Evolutionary conservation across 257 asterid genomes (phyloP).

Genomic region (Rhazya stricta): DNA sequence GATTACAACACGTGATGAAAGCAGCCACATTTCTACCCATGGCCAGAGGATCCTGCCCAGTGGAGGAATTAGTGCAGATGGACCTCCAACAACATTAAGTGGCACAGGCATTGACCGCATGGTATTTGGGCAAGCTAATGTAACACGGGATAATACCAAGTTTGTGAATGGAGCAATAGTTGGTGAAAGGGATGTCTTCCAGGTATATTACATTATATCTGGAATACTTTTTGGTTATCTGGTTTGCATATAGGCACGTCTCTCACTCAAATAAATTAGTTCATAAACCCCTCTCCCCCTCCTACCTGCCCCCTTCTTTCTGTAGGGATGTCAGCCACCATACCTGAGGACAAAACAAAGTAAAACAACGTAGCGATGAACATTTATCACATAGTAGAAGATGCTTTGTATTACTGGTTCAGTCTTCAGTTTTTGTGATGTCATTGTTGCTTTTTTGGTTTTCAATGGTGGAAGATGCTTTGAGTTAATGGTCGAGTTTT

Average conservation of each 20-base stretch:
- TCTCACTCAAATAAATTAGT: neutral
- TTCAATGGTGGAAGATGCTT: neutral
- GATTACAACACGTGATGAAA: constrained; percentile 93
- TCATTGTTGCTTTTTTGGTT: neutral
- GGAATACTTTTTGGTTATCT: neutral
- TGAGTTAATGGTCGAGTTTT: neutral
- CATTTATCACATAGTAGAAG: neutral
- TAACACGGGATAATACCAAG: constrained; percentile 92
- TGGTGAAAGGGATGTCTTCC: constrained; percentile 93
- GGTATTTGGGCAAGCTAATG: constrained; percentile 89
- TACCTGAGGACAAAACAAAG: neutral
- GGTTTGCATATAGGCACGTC: neutral
- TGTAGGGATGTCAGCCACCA: neutral
- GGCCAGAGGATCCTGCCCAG: constrained; percentile 93
- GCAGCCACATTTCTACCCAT: constrained; percentile 83
- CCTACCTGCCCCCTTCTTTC: neutral
- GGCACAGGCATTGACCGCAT: constrained; percentile 93
- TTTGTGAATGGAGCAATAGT: constrained; percentile 88
- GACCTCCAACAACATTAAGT: constrained; percentile 98
- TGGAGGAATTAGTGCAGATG: constrained; percentile 96
- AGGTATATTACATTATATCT: constrained; percentile 39
- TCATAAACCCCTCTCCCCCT: neutral
- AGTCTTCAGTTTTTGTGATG: neutral
- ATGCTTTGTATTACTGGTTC: neutral
- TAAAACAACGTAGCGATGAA: neutral